Percentiles rank a stretch among this genome's conserved stretches.
Conservation (phyloP, 192 early-diverging fungal genomes). For the Entomortierella chlamydospora region DNA sequence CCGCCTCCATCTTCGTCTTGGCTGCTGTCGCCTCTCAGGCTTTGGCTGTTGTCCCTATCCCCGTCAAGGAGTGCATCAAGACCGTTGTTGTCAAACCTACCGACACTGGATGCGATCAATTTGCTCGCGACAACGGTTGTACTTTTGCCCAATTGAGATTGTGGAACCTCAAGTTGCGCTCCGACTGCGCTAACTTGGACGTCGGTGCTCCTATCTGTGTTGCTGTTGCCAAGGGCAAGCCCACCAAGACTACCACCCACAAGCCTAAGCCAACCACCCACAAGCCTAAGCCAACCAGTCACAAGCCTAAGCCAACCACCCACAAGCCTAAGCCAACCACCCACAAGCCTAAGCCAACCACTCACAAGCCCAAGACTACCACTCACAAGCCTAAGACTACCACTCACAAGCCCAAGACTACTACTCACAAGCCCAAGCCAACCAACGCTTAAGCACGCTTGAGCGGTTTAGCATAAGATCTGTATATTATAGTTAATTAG, state of each 20-base stretch:
- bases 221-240: background rate
- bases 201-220: constrained; percentile 27
- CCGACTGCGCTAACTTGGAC: constrained; percentile 48
- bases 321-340: constrained; percentile 2
- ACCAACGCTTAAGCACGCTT: background rate
- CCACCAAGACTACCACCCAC: background rate
- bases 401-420: constrained; percentile 15
- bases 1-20: constrained; percentile 28
- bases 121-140: constrained; percentile 16
- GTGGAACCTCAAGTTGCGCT: constrained; percentile 38
- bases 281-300: constrained; percentile 1
- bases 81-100: constrained; percentile 37
- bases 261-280: background rate
- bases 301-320: constrained; percentile 1
- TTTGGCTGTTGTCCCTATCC: constrained; percentile 45
- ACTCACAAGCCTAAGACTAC: constrained; percentile 6
- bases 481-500: too few relatives aligned
- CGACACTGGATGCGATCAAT: constrained; percentile 33
- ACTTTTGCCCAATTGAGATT: constrained; percentile 25
- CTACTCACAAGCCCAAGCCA: background rate
- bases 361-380: too few relatives aligned
- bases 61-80: constrained; percentile 35
- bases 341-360: background rate
- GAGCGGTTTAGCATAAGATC: background rate
- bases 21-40: constrained; percentile 42